Evolutionary conservation across 2,329 filamentous ascomycete genomes (phyloP).

Genomic region (Fusarium odoratissimum): DNA sequence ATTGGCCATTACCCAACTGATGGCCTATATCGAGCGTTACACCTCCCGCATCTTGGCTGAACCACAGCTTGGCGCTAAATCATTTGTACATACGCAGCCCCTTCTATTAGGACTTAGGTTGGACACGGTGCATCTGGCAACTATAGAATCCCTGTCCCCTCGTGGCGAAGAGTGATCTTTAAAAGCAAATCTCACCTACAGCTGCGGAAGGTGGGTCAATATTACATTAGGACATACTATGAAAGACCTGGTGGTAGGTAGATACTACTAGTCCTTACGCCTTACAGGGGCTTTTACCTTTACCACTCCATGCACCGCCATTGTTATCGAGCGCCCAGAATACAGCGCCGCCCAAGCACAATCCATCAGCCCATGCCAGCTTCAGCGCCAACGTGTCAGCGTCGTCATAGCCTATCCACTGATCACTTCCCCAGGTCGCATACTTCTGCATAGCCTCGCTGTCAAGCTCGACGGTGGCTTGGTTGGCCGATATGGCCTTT

Average conservation of each 20-base stretch:
- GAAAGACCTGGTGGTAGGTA: no score
- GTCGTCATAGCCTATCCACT: neutral
- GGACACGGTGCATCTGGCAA: neutral
- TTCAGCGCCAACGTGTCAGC: neutral
- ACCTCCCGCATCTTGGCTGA: no score
- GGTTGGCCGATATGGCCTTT: fast-evolving
- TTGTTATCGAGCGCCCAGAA: neutral
- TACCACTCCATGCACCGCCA: neutral
- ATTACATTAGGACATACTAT: no score
- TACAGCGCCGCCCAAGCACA: neutral
- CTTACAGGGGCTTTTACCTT: neutral
- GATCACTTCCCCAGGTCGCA: neutral
- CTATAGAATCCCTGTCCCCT: fast-evolving
- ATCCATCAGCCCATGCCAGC: neutral
- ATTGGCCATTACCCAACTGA: no score
- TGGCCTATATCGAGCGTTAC: no score
- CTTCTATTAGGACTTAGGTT: no score
- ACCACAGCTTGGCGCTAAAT: no score
- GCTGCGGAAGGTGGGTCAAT: no score
- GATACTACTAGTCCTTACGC: neutral
- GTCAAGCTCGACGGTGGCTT: neutral
- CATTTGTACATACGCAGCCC: no score
- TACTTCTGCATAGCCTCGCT: neutral
- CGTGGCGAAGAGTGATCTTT: neutral
- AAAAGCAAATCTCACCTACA: neutral